Evolutionary conservation across 108 stramenopile genomes (phyloP).

Genomic region (Discostella stelligeroides): DNA sequence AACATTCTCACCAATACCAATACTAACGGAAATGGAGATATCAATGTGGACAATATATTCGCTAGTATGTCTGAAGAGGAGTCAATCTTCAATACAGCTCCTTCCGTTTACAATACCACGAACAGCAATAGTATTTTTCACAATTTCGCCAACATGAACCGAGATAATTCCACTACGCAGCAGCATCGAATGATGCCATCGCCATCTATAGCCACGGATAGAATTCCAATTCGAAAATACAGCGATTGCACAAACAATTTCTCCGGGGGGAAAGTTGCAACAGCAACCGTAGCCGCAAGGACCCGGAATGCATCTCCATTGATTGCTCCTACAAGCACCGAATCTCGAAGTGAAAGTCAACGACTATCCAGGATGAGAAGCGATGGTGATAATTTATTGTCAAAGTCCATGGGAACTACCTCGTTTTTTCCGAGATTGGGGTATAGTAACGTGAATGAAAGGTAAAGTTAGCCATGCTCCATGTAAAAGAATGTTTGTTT

Average conservation of each 20-base stretch:
- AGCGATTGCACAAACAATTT: conserved; percentile 11
- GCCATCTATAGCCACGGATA: not conserved
- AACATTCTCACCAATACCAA: not conserved
- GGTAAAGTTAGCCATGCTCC: not conserved
- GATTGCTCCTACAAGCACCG: not conserved
- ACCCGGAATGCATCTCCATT: not conserved
- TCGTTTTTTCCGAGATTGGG: conserved; percentile 8
- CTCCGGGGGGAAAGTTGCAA: not conserved
- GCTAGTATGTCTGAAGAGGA: conserved; percentile 7
- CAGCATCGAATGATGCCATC: not conserved
- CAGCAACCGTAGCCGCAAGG: not conserved
- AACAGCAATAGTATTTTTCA: conserved; percentile 15
- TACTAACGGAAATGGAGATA: not conserved
- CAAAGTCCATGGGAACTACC: conserved; percentile 23
- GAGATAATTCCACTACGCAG: not conserved
- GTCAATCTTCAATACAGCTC: not conserved
- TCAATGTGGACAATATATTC: conserved; percentile 27
- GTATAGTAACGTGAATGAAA: not conserved
- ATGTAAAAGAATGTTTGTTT: not conserved
- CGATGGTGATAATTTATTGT: conserved; percentile 5
- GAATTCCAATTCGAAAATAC: conserved; percentile 13
- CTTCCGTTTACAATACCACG: not conserved
- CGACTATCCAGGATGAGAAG: not conserved
- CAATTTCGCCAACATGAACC: conserved; percentile 16
- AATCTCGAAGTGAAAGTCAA: not conserved